Evolutionary conservation across 805 yeast species (phyloP).

Genomic region (Kluyveromyces siamensis): DNA sequence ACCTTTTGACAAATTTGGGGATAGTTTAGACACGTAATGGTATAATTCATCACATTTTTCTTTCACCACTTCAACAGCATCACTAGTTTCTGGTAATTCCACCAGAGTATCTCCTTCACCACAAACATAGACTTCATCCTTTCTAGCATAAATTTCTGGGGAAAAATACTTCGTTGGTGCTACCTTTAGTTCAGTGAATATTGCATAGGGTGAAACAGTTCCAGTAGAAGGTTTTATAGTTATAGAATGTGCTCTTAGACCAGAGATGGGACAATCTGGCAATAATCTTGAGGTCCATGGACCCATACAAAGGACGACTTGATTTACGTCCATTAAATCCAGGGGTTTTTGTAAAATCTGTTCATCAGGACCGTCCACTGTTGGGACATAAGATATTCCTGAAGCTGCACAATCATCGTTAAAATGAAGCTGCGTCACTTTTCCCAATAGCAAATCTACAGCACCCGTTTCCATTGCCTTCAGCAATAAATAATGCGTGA

Average conservation of each 20-base stretch:
- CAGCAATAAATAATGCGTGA: conserved; percentile 73
- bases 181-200: conserved; percentile 84
- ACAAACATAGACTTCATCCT: conserved; percentile 92
- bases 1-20: conserved; percentile 63
- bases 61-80: conserved; percentile 80
- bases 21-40: conserved; percentile 67
- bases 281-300: conserved; percentile 93
- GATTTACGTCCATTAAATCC: conserved; percentile 50
- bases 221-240: conserved; percentile 74
- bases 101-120: conserved; percentile 94
- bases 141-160: conserved; percentile 92
- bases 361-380: conserved; percentile 14
- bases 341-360: conserved; percentile 32
- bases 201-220: conserved; percentile 83
- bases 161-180: conserved; percentile 61
- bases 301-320: conserved; percentile 80
- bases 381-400: conserved; percentile 57
- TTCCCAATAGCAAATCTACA: conserved; percentile 79
- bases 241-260: conserved; percentile 90
- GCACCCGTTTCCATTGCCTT: conserved; percentile 77
- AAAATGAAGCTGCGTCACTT: conserved; percentile 60
- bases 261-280: conserved; percentile 91
- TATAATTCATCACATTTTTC: conserved; percentile 85
- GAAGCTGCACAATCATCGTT: conserved; percentile 57
- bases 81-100: conserved; percentile 88